A percentile compares a stretch with the other conserved stretches of the same genome.
phyloP scores from a whole-genome alignment of 768 basidiomycete genomes.

The Glaciozyma antarctica region DNA sequence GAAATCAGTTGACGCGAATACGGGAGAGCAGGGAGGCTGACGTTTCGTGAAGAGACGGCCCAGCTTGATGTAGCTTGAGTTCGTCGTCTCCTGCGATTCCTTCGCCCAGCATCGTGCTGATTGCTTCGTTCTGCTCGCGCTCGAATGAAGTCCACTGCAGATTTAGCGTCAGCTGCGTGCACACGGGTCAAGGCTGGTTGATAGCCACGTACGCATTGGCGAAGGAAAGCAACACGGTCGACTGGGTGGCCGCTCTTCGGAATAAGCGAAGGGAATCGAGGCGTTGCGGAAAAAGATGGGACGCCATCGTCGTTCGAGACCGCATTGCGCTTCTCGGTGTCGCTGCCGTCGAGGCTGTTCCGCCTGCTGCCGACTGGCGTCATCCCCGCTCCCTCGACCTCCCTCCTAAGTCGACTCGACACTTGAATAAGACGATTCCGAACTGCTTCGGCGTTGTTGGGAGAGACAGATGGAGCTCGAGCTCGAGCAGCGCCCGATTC shows the following conservation, averaged over 20 bases:
- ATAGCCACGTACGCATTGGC: neutral
- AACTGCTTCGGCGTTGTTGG: neutral
- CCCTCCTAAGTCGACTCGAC: neutral
- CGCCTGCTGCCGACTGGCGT: constrained; percentile 7
- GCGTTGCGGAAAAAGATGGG: neutral
- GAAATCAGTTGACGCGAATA: neutral
- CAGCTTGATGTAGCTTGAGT: neutral
- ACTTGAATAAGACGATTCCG: neutral
- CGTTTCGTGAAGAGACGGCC: neutral
- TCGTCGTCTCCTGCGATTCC: neutral
- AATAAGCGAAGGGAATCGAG: neutral
- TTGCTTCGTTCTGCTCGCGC: neutral
- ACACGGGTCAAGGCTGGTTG: neutral
- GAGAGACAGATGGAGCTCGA: neutral
- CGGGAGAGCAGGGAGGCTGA: neutral
- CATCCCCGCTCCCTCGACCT: constrained; percentile 4
- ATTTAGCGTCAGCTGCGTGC: neutral
- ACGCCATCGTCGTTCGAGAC: neutral
- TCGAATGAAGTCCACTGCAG: neutral
- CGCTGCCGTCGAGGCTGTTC: neutral
- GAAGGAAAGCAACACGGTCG: constrained; percentile 3
- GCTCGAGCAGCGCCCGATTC: neutral
- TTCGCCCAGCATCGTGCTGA: neutral
- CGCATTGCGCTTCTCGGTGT: neutral
- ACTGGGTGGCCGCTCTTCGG: neutral